A percentile compares a stretch with the other conserved stretches of the same genome.
These are phyloP conservation scores for Deinandra increscens DNA, from an alignment of 129 eudicot genomes.

Conservation along the genomic window DNA sequence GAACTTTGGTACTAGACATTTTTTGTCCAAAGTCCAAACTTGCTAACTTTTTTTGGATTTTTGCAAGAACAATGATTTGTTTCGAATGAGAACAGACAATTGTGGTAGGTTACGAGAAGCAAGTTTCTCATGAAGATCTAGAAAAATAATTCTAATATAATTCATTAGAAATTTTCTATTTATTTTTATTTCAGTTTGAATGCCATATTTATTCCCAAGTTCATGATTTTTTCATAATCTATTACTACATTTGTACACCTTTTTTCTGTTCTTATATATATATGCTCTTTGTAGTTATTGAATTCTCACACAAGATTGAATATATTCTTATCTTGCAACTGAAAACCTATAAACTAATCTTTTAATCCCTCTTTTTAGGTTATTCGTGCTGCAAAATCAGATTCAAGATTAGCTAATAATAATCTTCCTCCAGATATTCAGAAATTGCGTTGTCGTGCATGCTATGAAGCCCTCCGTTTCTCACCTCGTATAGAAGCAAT, in stretches of 20 bases:
- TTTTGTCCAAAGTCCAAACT: no score
- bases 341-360: constrained; percentile 7
- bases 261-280: neutral
- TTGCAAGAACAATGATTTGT: neutral
- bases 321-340: neutral
- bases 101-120: neutral
- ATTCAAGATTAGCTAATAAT: constrained; percentile 95
- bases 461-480: constrained; percentile 89
- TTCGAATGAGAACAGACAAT: neutral
- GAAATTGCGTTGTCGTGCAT: constrained; percentile 90
- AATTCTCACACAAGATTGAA: neutral
- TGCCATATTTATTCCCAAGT: neutral
- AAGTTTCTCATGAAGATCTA: neutral
- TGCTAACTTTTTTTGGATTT: neutral
- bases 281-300: constrained; percentile 10
- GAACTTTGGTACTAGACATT: no score
- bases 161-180: no score
- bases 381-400: constrained; percentile 96
- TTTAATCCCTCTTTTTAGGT: constrained; percentile 48
- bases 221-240: neutral
- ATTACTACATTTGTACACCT: neutral
- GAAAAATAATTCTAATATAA: neutral
- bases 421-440: constrained; percentile 92
- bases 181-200: neutral
- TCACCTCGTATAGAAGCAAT: constrained; percentile 82